Percentiles rank a stretch among this genome's conserved stretches.
Evolutionary conservation across 768 basidiomycete species (phyloP).

Genomic region (Lentinula sp.): DNA sequence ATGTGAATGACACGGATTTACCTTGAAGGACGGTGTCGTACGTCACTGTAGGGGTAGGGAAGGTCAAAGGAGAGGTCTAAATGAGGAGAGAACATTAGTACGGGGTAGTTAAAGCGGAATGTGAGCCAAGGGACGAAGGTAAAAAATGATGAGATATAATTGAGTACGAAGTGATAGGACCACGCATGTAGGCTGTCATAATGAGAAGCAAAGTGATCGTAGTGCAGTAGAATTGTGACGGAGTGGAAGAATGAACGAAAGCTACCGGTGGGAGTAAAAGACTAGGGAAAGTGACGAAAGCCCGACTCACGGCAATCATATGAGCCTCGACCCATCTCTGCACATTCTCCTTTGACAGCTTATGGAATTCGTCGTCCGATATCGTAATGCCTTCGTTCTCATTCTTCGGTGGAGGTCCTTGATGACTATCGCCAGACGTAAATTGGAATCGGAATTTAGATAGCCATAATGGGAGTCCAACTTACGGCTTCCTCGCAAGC

Average conservation of each 20-base stretch:
- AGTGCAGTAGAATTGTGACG: not conserved
- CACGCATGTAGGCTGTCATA: not conserved
- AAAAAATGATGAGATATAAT: not conserved
- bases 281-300: constrained; percentile 4
- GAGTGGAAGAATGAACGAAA: not conserved
- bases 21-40: constrained; percentile 57
- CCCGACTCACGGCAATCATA: constrained; percentile 66
- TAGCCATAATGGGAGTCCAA: constrained; percentile 6
- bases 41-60: constrained; percentile 36
- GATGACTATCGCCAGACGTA: constrained; percentile 38
- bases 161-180: not conserved
- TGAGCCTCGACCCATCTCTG: constrained; percentile 79
- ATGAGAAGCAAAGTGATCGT: not conserved
- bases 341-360: constrained; percentile 57
- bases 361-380: constrained; percentile 63
- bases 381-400: constrained; percentile 40
- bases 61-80: constrained; percentile 17
- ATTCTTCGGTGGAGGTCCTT: constrained; percentile 37
- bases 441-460: not conserved
- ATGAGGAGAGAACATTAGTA: constrained; percentile 27
- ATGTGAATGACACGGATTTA: constrained; percentile 51
- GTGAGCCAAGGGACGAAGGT: not conserved
- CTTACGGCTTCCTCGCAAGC: constrained; percentile 76
- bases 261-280: not conserved
- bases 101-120: not conserved